phyloP scores from a whole-genome alignment of 2,329 filamentous ascomycete genomes.

The Pseudocercospora cruenta region DNA sequence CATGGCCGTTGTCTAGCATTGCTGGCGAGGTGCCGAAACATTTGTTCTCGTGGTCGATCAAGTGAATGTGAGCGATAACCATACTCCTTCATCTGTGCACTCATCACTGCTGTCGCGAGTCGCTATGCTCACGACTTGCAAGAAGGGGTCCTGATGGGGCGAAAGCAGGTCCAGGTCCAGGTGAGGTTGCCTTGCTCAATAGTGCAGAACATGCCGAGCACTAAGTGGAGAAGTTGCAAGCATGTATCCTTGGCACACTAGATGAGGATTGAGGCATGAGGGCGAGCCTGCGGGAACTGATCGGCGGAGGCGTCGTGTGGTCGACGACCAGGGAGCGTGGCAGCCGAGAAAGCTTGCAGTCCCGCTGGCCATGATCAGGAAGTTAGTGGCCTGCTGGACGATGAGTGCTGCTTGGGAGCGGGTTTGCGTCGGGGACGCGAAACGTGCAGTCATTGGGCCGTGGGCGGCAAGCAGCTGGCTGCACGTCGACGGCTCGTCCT shows the following conservation, averaged over 20 bases:
- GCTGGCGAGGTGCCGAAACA: background rate
- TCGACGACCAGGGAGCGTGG: slow-evolving; percentile 9
- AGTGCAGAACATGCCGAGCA: slow-evolving; percentile 9
- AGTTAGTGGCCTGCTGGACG: background rate
- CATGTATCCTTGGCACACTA: slow-evolving; percentile 1
- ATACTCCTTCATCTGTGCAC: background rate
- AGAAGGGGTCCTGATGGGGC: background rate
- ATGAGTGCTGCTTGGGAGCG: slow-evolving; percentile 1
- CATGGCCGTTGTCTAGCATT: background rate
- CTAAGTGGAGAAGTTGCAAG: slow-evolving; percentile 5
- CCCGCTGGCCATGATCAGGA: background rate
- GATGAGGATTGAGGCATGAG: background rate
- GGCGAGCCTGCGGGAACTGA: background rate
- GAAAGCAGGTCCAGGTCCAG: background rate
- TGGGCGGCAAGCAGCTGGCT: background rate
- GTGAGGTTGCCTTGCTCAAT: slow-evolving; percentile 7
- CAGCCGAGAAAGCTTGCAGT: slow-evolving; percentile 1
- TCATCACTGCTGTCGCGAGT: background rate
- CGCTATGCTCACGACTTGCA: background rate
- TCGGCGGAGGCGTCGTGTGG: slow-evolving; percentile 8
- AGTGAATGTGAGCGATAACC: background rate
- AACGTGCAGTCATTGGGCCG: slow-evolving; percentile 7
- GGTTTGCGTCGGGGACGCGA: background rate
- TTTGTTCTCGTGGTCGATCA: background rate
- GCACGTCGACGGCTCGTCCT: background rate